phyloP scores from a whole-genome alignment of 1,139 yeast species.

The Hansenula sp. region DNA sequence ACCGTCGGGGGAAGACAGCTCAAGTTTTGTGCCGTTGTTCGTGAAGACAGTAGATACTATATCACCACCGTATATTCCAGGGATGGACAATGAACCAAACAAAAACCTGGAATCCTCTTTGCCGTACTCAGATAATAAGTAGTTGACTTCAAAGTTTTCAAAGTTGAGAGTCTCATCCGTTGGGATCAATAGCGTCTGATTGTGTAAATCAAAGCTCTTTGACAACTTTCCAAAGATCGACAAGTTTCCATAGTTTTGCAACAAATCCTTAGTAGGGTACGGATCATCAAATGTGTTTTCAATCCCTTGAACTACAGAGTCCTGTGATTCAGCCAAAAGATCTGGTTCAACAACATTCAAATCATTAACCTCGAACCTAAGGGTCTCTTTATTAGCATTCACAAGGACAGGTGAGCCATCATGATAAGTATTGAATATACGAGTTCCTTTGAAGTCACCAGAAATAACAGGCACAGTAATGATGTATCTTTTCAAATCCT shows the following conservation, averaged over 20 bases:
- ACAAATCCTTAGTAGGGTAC: constrained; percentile 40
- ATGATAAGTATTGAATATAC: constrained; percentile 19
- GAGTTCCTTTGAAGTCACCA: constrained; percentile 24
- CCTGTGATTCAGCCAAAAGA: constrained; percentile 60
- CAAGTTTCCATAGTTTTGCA: constrained; percentile 14
- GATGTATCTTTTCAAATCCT: constrained; percentile 23
- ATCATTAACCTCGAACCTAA: constrained; percentile 38
- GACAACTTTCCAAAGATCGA: constrained; percentile 5
- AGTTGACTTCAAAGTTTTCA: constrained; percentile 42
- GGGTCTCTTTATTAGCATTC: constrained; percentile 7
- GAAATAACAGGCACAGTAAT: constrained; percentile 25
- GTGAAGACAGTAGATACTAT: constrained; percentile 17
- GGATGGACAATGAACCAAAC: constrained; percentile 32
- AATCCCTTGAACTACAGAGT: constrained; percentile 74
- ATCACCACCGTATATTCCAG: constrained; percentile 33
- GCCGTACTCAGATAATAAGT: constrained; percentile 37
- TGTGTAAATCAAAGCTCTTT: constrained; percentile 3
- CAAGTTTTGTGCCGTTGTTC: constrained; percentile 22
- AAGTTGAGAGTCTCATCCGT: constrained; percentile 36
- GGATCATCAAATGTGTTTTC: constrained; percentile 47
- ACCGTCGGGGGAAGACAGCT: constrained; percentile 17
- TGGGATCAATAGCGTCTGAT: constrained; percentile 40
- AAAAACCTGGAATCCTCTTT: constrained; percentile 30
- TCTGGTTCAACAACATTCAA: constrained; percentile 59
- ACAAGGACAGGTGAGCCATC: constrained; percentile 19